Conservation (phyloP, 352 stramenopile genomes). For the Globisporangium orthogonon region DNA sequence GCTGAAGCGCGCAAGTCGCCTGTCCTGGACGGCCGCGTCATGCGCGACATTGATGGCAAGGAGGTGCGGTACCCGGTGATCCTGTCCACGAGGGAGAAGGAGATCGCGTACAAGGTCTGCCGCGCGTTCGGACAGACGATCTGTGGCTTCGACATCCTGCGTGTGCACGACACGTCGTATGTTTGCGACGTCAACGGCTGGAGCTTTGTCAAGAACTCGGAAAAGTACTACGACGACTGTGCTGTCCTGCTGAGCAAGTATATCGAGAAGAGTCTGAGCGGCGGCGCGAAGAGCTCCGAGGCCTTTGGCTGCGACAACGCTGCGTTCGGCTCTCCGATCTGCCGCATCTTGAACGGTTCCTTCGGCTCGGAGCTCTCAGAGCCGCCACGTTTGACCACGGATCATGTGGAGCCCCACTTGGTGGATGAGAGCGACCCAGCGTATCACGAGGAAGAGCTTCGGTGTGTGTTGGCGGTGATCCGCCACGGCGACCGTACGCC, state of each 20-base stretch:
- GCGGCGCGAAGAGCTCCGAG: conserved; percentile 17
- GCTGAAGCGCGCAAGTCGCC: conserved; percentile 99
- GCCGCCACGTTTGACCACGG: conserved; percentile 27
- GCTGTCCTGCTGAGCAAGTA: conserved; percentile 90
- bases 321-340: conserved; percentile 57
- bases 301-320: conserved; percentile 42
- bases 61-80: conserved; percentile 99
- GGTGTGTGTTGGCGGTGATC: conserved; percentile 98
- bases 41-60: conserved; percentile 96
- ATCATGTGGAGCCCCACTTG: conserved; percentile 14
- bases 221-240: conserved; percentile 99
- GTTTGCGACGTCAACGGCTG: conserved; percentile 99
- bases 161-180: conserved; percentile 89
- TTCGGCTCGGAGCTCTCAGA: conserved; percentile 55
- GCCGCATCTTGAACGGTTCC: conserved; percentile 41
- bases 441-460: conserved; percentile 93
- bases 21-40: conserved; percentile 97
- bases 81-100: conserved; percentile 97
- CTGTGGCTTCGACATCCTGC: conserved; percentile 99
- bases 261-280: conserved; percentile 51
- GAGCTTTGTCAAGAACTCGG: conserved; percentile 99
- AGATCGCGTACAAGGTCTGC: conserved; percentile 93
- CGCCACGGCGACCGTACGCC: conserved; percentile 98
- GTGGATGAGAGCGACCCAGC: conserved; percentile 18
- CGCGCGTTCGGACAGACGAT: conserved; percentile 88